Evolutionary conservation across 441 rosid species (phyloP), one percentile per base, ranked within the genome.

Genomic region (Gossypium laxum): DNA sequence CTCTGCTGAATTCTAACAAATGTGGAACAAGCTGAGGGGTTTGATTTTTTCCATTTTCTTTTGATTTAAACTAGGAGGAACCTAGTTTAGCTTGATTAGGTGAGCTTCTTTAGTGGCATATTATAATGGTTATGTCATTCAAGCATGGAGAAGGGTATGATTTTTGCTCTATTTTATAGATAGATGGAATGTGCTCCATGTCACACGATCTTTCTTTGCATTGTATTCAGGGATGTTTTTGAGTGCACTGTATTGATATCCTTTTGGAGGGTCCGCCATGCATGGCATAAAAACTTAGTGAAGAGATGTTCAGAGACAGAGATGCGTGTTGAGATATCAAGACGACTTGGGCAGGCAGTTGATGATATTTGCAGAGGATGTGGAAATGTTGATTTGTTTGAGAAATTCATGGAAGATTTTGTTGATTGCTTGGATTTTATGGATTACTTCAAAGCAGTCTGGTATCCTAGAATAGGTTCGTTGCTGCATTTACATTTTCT

Each of bases 251-350:
- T 91, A 17, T 79, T 89, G 82, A 58, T 91, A 79, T 86, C 91
- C 24, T 86, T 86, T 78, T 93, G 98, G 98, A 85, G 96, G 67
- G 84, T 83, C 22, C 96, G 91, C 52, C 93, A 87, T 62, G 78
- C 89, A 19, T 93, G 97, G 96, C 94, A 89, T 62, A 93, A 88
- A 87, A 89, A 91, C 83, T 75, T 93, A 80, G 69, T 87, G 64
- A 89, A 84, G 86, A 86, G 88, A 82, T 91, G 96, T 84, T 55
- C 73, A 51, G 91, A 83, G 70, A 80, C 70, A 58, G 89, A 83
- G 76, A 81, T 75, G 75, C 82, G 89, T 4, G 78, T 79, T 32
- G 83, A 84, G 80, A 78, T 93, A 43, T 83, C 89, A 4, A 85
- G 74, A 75, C 85, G 51, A 64, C 89, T 93, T 65, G 97, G 88